Evolutionary conservation across 2,329 filamentous ascomycete species (phyloP).

Genomic region (Sodiomyces alkalinus): DNA sequence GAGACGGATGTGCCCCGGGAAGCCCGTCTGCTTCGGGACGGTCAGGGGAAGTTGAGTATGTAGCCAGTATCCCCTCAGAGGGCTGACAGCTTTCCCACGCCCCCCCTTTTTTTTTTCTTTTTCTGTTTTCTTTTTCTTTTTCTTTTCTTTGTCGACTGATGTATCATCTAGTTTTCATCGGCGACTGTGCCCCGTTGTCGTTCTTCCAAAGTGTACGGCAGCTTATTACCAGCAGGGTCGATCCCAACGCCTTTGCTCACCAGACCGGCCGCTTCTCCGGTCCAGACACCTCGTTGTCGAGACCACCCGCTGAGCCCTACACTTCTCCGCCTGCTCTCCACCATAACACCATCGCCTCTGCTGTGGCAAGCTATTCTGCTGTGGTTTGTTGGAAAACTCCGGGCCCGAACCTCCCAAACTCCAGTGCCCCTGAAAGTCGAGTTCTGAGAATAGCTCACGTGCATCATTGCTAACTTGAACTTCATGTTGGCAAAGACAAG

Average conservation of each 20-base stretch:
- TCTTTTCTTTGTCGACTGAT: not conserved
- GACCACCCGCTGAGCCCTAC: not conserved
- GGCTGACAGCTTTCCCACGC: not conserved
- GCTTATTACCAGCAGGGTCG: constrained; percentile 32
- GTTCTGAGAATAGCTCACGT: not conserved
- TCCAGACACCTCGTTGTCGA: not conserved
- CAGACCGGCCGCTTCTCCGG: constrained; percentile 32
- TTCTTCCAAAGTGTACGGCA: constrained; percentile 40
- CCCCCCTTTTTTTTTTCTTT: not conserved
- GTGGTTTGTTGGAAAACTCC: constrained; percentile 11
- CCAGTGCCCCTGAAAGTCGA: not conserved
- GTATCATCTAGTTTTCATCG: constrained; percentile 26
- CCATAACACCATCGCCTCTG: constrained; percentile 3
- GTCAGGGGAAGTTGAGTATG: constrained; percentile 31
- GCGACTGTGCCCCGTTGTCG: constrained; percentile 39
- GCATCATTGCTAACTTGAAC: constrained; percentile 1
- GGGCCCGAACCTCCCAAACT: not conserved
- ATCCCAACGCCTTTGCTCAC: constrained; percentile 33
- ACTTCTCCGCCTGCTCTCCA: constrained; percentile 11
- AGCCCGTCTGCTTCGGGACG: constrained; percentile 33
- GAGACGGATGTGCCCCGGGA: constrained; percentile 39
- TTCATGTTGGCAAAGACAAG: constrained; percentile 17
- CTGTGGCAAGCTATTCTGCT: constrained; percentile 11
- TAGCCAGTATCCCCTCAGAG: no score
- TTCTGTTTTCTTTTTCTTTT: no score